Evolutionary conservation across 2,329 filamentous ascomycete genomes (phyloP), one percentile per base, ranked within the genome.

Genomic region (Trichophyton simii): DNA sequence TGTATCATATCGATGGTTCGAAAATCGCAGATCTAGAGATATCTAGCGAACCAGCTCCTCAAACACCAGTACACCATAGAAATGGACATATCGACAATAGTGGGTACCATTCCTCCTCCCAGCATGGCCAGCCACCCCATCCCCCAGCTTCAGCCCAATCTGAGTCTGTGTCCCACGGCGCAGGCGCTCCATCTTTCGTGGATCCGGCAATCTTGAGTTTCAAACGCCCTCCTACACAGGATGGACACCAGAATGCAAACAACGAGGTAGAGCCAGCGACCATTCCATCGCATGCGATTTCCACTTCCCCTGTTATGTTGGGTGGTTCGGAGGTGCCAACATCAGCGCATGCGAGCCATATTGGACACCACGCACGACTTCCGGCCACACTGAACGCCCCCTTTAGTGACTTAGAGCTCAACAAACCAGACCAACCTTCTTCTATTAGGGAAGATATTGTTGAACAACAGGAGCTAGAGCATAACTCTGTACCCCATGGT

Each of bases 161-260:
- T 34, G 28, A 59, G 15, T 58, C 58, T 42, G 34, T 61, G 15
- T 46, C 63, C n/a, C 63, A 63, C 22, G 41, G 69, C 62, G 66
- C 28, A 8, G 71, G 22, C 59, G 31, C 64, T 38, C 20, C 57
- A n/a, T 54, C 60, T 31, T 90, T 94, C 68, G 80, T 86, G n/a
- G 89, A 95, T 68, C 89, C 89, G 9, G 89, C 89, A 2, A 95
- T 95, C 61, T 71, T 95, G 54, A 91, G 88, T 70, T 82, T 89
- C 70, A 70, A 70, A 36, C 72, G 69, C 60, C 67, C 70, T 44
- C 73, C 76, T 8, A 74, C 72, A 63, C 69, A 71, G 9, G 28
- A 20, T 58, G 31, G 11, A 25, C 52, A 34, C 13, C 31, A 48
- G 9, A 46, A 48, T 48, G 22, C 22, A 25, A n/a, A 31, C 25